These are phyloP conservation scores for Ploettnerulaceae sp. DNA, from an alignment of 2,329 filamentous ascomycete species.

Conservation along the genomic window DNA sequence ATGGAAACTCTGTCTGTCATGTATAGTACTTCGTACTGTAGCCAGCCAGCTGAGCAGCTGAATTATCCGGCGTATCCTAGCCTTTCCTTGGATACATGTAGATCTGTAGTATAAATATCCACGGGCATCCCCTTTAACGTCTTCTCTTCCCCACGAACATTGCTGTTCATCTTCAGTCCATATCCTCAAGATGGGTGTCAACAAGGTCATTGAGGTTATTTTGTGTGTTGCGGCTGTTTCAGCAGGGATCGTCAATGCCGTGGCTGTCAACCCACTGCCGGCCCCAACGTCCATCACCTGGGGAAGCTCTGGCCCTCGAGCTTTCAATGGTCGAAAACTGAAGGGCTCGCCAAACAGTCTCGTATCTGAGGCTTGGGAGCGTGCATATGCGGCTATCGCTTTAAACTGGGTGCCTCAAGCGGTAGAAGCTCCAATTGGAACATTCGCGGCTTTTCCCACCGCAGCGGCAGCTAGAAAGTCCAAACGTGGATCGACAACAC, in stretches of 20 bases:
- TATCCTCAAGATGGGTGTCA: conserved; percentile 25
- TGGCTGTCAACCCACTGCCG: conserved; percentile 49
- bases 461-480: conserved; percentile 27
- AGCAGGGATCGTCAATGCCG: conserved; percentile 38
- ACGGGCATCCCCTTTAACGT: no score
- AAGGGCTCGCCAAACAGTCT: conserved; percentile 36
- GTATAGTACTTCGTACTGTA: no score
- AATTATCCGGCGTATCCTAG: no score
- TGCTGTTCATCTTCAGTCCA: no score
- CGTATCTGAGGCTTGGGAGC: conserved; percentile 44
- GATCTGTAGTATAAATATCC: no score
- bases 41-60: no score
- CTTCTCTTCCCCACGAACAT: no score
- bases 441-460: conserved; percentile 48
- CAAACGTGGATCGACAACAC: conserved; percentile 31
- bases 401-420: conserved; percentile 52
- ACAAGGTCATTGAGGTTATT: conserved; percentile 4
- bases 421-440: conserved; percentile 46
- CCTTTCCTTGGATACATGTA: no score
- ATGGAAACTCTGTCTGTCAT: no score
- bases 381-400: conserved; percentile 44
- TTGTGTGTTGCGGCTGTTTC: conserved; percentile 27
- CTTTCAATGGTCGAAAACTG: conserved; percentile 26
- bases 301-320: conserved; percentile 43
- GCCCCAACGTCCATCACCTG: conserved; percentile 49